Evolutionary conservation across 129 eudicot species (phyloP), one percentile per base, ranked within the genome.

Genomic region (Artemisia argyi): DNA sequence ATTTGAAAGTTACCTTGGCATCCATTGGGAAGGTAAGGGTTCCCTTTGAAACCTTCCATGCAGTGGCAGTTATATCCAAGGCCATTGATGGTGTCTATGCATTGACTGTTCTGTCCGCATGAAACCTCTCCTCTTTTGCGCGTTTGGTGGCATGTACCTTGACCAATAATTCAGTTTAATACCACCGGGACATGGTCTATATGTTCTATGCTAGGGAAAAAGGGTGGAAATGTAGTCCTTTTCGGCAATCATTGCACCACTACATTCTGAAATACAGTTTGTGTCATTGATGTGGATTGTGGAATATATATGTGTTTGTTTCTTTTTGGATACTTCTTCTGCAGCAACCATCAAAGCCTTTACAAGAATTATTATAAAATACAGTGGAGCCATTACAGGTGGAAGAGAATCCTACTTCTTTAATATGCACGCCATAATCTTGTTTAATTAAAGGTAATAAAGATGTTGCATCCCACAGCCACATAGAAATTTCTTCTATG

Each of bases 11-110:
- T 58, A 83, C 82, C 85, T 72, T 55, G 51, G 63, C 88, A 80
- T 30, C 84, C 79, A 4, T 28, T 15, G 12, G 8, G 73, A 49
- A 83, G 80, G 16, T 80, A 76, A 19, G 80, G 77, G 46, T 80
- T 79, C 44, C 85, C 80, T 24, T 57, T 4, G 73, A 67, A 73
- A 9, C 84, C 82, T 14, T 60, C 3, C 30, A 17, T 42, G 71
- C 88, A 76, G 11, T 16, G 56, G 66, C 82, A 83, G 1, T 61
- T 66, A 53, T 79, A 67, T 53, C 84, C 87, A 14, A 57, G 19
- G 16, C 68, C 52, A 0, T 39, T 46, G 6, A 19, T 19, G 8
- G 81, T 75, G 68, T 83, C 82, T 2, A 76, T 58, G n/a, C 84
- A 79, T 11, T 58, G 10, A 68, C 76, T 76, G 24, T 83, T 57